These are phyloP conservation scores for Fusarium decemcellulare DNA, from an alignment of 2,329 filamentous ascomycete species.

Conservation along the genomic window DNA sequence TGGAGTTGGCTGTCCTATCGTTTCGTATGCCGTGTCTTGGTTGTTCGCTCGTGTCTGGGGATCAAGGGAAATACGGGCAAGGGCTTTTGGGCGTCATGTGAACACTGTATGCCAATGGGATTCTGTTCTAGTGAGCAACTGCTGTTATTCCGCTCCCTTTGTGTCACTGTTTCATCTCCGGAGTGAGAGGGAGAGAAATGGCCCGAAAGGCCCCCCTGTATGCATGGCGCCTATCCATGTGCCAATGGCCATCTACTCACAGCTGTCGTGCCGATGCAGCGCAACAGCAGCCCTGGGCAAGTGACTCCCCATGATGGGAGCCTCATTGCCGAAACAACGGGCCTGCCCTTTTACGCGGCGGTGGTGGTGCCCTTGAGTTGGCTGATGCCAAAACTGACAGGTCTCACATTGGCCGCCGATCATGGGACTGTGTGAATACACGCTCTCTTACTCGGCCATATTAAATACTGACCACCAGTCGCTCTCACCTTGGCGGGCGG, in stretches of 20 bases:
- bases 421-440: constrained; percentile 8
- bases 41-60: neutral
- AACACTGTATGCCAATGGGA: neutral
- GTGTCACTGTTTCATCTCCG: constrained; percentile 12
- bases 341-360: too few species aligned
- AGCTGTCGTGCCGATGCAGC: neutral
- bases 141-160: neutral
- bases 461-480: neutral
- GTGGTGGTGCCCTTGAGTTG: neutral
- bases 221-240: neutral
- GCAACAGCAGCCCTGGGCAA: neutral
- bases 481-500: neutral
- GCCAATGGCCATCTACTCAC: neutral
- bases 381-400: constrained; percentile 5
- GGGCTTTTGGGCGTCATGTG: neutral
- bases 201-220: neutral
- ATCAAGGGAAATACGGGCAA: neutral
- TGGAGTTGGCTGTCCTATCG: neutral
- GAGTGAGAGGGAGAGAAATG: neutral
- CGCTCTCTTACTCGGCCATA: neutral
- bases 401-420: constrained; percentile 9
- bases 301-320: too few species aligned
- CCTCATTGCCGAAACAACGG: too few species aligned
- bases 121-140: neutral
- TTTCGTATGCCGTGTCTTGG: too few species aligned